phyloP scores from a whole-genome alignment of 2,329 filamentous ascomycete species.

The Teratosphaeria epicoccoides region DNA sequence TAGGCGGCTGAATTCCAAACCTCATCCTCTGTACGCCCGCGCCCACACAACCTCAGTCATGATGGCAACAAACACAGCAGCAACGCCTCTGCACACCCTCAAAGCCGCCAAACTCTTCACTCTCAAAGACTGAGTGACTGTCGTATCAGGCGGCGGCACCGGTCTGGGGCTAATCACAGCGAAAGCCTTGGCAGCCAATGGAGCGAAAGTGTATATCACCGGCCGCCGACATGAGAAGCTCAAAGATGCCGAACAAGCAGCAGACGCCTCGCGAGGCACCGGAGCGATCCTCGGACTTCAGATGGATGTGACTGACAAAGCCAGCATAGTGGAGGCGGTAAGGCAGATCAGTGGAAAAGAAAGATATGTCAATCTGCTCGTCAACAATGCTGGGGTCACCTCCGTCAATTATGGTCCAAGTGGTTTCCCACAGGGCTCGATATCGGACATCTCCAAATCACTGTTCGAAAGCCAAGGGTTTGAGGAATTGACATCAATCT shows the following conservation, averaged over 20 bases:
- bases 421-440: conserved; percentile 15
- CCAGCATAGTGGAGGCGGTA: conserved; percentile 18
- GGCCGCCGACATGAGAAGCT: conserved; percentile 37
- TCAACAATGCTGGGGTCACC: conserved; percentile 24
- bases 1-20: not conserved
- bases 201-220: conserved; percentile 39
- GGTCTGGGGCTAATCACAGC: conserved; percentile 40
- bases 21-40: not conserved
- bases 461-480: conserved; percentile 35
- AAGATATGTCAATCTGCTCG: conserved; percentile 23
- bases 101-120: conserved; percentile 26
- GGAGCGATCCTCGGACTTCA: conserved; percentile 41
- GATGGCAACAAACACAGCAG: not conserved
- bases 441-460: conserved; percentile 48
- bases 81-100: conserved; percentile 12
- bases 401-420: conserved; percentile 18
- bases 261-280: conserved; percentile 46
- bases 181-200: conserved; percentile 37
- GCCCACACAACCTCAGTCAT: not conserved
- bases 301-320: conserved; percentile 25
- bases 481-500: conserved; percentile 34
- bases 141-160: conserved; percentile 37
- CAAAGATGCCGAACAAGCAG: conserved; percentile 27
- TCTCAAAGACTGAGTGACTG: conserved; percentile 30
- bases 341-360: conserved; percentile 18